Percentiles rank a stretch among this genome's conserved stretches.
These are phyloP conservation scores for Metschnikowia sp. DNA, from an alignment of 805 yeast genomes.

Conservation along the genomic window DNA sequence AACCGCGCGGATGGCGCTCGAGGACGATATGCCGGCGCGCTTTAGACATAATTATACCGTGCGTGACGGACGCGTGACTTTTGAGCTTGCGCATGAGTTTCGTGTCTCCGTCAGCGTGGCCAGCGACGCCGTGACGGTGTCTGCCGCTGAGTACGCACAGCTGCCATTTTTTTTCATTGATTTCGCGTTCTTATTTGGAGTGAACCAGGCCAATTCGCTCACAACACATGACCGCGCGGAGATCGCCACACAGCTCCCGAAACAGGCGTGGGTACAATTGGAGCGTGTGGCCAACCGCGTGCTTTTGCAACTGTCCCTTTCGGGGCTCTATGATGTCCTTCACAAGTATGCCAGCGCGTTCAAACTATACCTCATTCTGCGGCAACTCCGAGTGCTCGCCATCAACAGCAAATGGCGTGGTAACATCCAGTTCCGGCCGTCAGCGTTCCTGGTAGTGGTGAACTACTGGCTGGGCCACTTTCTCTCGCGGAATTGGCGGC, in stretches of 20 bases:
- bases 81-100: conserved; percentile 61
- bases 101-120: conserved; percentile 67
- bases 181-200: conserved; percentile 60
- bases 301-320: conserved; percentile 44
- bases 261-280: conserved; percentile 35
- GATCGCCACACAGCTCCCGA: conserved; percentile 29
- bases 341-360: conserved; percentile 60
- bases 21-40: conserved; percentile 58
- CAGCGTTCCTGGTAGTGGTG: conserved; percentile 50
- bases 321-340: conserved; percentile 53
- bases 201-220: conserved; percentile 34
- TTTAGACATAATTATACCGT: conserved; percentile 59
- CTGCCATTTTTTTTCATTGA: conserved; percentile 78
- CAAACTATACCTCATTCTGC: conserved; percentile 58
- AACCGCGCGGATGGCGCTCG: conserved; percentile 70
- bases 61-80: conserved; percentile 71
- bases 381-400: conserved; percentile 49
- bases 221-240: conserved; percentile 28
- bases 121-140: conserved; percentile 47
- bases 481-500: conserved; percentile 44
- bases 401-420: conserved; percentile 54
- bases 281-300: conserved; percentile 56
- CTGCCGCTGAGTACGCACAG: conserved; percentile 40
- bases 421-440: conserved; percentile 56
- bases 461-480: conserved; percentile 58